Base-by-base conservation (phyloP, 2,329 filamentous ascomycete genomes). In the Scolecobasidium constrictum region DNA sequence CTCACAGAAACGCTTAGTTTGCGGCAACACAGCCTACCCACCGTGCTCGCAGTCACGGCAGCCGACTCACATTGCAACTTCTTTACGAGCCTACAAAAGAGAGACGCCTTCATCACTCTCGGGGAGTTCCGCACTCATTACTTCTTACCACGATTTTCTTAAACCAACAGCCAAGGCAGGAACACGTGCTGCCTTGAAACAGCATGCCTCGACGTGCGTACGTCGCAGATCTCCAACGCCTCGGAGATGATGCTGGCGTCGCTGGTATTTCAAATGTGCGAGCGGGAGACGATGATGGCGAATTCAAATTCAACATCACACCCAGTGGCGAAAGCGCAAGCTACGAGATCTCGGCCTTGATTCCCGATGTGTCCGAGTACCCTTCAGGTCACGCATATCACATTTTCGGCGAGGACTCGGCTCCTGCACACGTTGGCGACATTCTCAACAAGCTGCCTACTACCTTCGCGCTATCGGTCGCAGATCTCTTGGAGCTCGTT, bases 221-320 rank as follows among this genome's bases (percentile, higher is more conserved):
- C 57, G 67, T 77, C 38, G 63, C 67, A 40, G 81, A 88, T 55
- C 62, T 68, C 53, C 60, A 62, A 35, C 67, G 61, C 5, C 62
- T 59, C 5, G 47, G 53, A 12, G 52, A 55, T 33, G 53, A 60
- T 16, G 52, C 52, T 3, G 13, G 6, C 37, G 42, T 21, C 36
- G 22, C 19, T 5, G 62, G 69, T 38, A 65, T 92, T 38, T 62
- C 62, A 38, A 55, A 67, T 23, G 62, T 94, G 18, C 62, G 63
- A 23, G 64, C 66, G 26, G 82, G 82, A 13, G 76, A 79, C 4
- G 80, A 83, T 22, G 82, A 90, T 57, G 84, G 83, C 40, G 77
- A 83, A 44, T 68, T 93, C 44, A 71, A 70, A 12, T 82, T 90
- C 56, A 66, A 60, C 4, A 83, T 71, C 50, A 47, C 54, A 34